Conservation (phyloP, 2,329 filamentous ascomycete species). For the Trichoderma sp. region DNA sequence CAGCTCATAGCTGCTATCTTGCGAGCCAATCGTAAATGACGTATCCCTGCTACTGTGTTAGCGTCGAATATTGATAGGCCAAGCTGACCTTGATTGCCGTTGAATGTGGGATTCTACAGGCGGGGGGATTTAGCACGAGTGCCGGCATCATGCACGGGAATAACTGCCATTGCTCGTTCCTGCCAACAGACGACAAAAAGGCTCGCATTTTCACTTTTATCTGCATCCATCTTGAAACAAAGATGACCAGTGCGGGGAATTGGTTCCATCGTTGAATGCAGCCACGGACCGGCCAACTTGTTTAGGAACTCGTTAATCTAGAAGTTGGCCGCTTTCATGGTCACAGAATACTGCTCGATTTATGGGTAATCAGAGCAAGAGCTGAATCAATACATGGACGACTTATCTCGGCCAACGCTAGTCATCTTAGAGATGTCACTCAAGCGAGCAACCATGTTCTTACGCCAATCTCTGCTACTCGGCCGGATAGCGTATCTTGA, state of each 20-base stretch:
- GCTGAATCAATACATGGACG: not conserved
- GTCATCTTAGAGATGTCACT: not conserved
- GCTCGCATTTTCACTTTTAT: not conserved
- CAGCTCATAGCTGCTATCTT: not conserved
- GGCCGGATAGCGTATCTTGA: not conserved
- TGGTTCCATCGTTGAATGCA: not conserved
- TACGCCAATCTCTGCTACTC: conserved; percentile 4
- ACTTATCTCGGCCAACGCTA: not conserved
- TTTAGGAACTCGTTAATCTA: no score
- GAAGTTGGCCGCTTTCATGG: not conserved
- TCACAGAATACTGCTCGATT: not conserved
- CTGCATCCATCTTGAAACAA: not conserved
- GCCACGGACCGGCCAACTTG: conserved; percentile 7
- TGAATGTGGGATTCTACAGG: not conserved
- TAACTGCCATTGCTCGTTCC: not conserved
- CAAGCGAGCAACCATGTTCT: not conserved
- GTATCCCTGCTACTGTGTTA: not conserved
- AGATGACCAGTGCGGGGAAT: not conserved
- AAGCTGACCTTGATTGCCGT: not conserved
- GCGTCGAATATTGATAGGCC: not conserved
- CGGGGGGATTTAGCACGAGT: not conserved
- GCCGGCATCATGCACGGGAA: not conserved
- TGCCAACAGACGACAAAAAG: not conserved
- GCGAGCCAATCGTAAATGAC: not conserved
- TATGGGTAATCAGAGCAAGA: not conserved